Evolutionary conservation across 306 rosid species (phyloP).

Genomic region (Rubus parviflorus): DNA sequence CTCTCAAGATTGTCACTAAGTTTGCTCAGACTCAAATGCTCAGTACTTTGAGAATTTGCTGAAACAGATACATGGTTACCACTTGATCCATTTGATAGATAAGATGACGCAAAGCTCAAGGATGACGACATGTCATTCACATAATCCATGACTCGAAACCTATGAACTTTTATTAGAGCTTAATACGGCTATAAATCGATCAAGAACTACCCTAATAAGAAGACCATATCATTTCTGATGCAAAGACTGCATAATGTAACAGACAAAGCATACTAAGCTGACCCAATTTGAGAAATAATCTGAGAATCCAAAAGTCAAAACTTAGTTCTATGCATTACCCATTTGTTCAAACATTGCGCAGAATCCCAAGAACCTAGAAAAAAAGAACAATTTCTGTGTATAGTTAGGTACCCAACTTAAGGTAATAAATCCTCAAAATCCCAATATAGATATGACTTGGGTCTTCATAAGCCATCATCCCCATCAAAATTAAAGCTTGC

Average conservation of each 20-base stretch:
- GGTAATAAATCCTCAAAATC: background rate
- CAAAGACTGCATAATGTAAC: background rate
- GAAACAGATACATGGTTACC: conserved; percentile 44
- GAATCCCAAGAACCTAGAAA: background rate
- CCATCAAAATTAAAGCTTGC: conserved; percentile 5
- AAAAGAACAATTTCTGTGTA: background rate
- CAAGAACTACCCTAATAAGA: conserved; percentile 21
- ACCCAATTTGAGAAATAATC: conserved; percentile 10
- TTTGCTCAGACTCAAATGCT: conserved; percentile 59
- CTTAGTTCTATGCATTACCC: conserved; percentile 4
- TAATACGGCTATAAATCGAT: conserved; percentile 16
- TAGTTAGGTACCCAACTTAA: background rate
- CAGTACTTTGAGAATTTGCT: conserved; percentile 46
- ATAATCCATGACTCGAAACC: conserved; percentile 51
- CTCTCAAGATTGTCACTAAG: conserved; percentile 84
- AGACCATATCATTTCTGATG: conserved; percentile 10
- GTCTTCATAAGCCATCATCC: conserved; percentile 13
- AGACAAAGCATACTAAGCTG: conserved; percentile 9
- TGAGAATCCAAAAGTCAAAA: background rate
- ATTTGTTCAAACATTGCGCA: conserved; percentile 10
- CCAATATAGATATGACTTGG: background rate
- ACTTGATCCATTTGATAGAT: conserved; percentile 66
- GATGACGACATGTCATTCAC: conserved; percentile 67
- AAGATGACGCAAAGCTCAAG: conserved; percentile 72
- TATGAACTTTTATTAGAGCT: conserved; percentile 26